Evolutionary conservation across 345 rosid genomes (phyloP).

Genomic region (Populus pruinosa): DNA sequence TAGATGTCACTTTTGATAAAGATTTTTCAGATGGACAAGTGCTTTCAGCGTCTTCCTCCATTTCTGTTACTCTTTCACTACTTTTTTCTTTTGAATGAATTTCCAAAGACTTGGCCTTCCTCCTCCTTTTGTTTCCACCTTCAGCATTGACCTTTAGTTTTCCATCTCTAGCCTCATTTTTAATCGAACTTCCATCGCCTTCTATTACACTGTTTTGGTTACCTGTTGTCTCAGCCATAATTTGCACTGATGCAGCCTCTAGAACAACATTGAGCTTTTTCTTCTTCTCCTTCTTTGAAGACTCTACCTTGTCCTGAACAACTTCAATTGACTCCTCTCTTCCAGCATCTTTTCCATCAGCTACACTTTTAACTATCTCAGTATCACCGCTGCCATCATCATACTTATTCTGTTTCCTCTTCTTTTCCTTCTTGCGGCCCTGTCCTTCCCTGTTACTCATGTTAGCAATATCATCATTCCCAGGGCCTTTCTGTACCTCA

Average conservation of each 20-base stretch:
- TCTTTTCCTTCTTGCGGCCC: no score
- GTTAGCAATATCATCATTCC: no score
- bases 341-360: not conserved
- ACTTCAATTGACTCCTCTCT: not conserved
- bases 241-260: not conserved
- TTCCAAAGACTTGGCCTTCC: slow-evolving; percentile 27
- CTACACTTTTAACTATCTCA: no score
- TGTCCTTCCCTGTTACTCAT: no score
- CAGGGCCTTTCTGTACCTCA: no score
- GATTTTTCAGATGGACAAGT: slow-evolving; percentile 19
- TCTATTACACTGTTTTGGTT: not conserved
- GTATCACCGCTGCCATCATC: no score
- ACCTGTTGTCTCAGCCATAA: not conserved
- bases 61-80: slow-evolving; percentile 12
- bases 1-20: slow-evolving; percentile 31
- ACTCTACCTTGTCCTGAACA: slow-evolving; percentile 1
- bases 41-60: not conserved
- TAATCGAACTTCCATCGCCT: not conserved
- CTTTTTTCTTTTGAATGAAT: slow-evolving; percentile 6
- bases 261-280: not conserved
- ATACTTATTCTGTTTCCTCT: no score
- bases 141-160: not conserved
- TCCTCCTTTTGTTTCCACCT: slow-evolving; percentile 18
- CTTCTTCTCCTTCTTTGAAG: slow-evolving; percentile 15
- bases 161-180: slow-evolving; percentile 1